Conservation (phyloP, 148 eudicot genomes). For the Amaranthus palmeri region DNA sequence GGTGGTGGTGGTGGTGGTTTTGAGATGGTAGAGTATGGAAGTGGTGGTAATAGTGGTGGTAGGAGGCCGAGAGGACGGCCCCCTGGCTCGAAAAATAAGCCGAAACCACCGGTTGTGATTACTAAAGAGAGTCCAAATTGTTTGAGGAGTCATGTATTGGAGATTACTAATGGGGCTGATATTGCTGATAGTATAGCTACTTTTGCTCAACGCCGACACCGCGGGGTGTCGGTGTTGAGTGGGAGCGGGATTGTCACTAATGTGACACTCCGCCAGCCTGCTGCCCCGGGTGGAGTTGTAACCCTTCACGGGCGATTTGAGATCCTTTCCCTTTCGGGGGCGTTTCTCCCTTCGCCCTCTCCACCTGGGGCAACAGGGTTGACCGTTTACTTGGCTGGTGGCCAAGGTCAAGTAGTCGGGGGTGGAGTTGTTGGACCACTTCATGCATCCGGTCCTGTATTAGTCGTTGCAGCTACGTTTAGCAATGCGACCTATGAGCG, state of each 20-base stretch:
- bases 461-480: conserved; percentile 64
- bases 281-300: conserved; percentile 53
- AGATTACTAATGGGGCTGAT: conserved; percentile 53
- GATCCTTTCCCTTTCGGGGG: conserved; percentile 60
- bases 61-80: conserved; percentile 70
- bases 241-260: conserved; percentile 66
- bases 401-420: conserved; percentile 77
- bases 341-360: conserved; percentile 63
- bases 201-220: conserved; percentile 52
- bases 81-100: conserved; percentile 67
- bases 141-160: conserved; percentile 58
- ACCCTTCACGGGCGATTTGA: conserved; percentile 66
- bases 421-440: conserved; percentile 58
- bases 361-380: conserved; percentile 63
- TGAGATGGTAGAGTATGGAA: conserved; percentile 32
- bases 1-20: conserved; percentile 25
- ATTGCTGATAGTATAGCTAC: conserved; percentile 42
- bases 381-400: conserved; percentile 62
- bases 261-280: conserved; percentile 58
- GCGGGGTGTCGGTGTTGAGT: conserved; percentile 59
- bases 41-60: conserved; percentile 36
- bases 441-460: conserved; percentile 63
- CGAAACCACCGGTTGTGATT: conserved; percentile 60
- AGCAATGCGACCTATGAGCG: conserved; percentile 56
- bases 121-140: conserved; percentile 68